These are phyloP conservation scores for Chlamydomonas reinhardtii DNA, from an alignment of 163 green algal species.

Conservation along the genomic window DNA sequence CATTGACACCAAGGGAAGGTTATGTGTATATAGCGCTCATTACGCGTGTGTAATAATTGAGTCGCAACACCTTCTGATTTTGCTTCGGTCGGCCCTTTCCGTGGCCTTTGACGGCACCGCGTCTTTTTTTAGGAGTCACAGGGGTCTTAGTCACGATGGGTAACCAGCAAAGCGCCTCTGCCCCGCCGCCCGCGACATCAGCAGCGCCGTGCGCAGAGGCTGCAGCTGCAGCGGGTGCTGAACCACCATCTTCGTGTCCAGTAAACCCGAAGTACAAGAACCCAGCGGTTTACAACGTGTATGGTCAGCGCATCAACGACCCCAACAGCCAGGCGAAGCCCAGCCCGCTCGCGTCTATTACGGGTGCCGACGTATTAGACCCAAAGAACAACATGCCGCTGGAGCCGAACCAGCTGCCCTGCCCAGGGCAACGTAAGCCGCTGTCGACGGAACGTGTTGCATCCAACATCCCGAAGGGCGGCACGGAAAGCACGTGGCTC, in stretches of 20 bases:
- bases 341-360: constrained; percentile 45
- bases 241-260: constrained; percentile 57
- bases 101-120: too few relatives aligned
- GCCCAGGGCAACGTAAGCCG: constrained; percentile 83
- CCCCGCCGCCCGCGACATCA: not conserved
- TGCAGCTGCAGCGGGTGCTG: not conserved
- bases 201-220: not conserved
- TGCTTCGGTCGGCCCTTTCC: too few relatives aligned
- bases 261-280: constrained; percentile 68
- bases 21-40: too few relatives aligned
- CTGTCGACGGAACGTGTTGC: constrained; percentile 82
- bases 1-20: too few relatives aligned
- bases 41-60: too few relatives aligned
- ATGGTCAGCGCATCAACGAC: constrained; percentile 87
- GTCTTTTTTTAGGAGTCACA: too few relatives aligned
- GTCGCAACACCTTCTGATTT: too few relatives aligned
- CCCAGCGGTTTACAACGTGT: constrained; percentile 92
- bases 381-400: constrained; percentile 94
- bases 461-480: constrained; percentile 95
- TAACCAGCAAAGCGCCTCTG: constrained; percentile 20
- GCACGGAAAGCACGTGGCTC: constrained; percentile 87
- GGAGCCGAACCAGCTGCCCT: constrained; percentile 91
- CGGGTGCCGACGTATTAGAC: constrained; percentile 72
- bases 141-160: not conserved
- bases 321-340: constrained; percentile 5